Percentiles rank a stretch among this genome's conserved stretches.
Conservation (phyloP, 352 stramenopile genomes). For the Phytophthora capsici region DNA sequence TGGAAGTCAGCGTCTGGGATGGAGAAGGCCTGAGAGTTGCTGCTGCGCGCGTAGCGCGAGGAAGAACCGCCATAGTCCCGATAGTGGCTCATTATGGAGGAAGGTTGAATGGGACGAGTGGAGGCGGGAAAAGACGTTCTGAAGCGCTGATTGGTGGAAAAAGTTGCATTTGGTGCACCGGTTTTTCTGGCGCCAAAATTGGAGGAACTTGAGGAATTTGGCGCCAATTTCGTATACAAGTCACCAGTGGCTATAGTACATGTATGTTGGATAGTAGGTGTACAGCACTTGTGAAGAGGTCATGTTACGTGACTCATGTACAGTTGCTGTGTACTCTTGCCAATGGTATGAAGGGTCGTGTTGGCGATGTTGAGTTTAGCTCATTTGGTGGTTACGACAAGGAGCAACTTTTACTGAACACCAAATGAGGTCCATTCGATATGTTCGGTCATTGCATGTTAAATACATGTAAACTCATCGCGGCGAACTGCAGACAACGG, state of each 20-base stretch:
- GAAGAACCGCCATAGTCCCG: slow-evolving; percentile 29
- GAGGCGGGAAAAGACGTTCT: slow-evolving; percentile 1
- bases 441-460: slow-evolving; percentile 15
- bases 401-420: slow-evolving; percentile 9
- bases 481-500: not conserved
- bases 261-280: too few relatives aligned
- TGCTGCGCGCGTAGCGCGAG: slow-evolving; percentile 27
- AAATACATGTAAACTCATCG: too few relatives aligned
- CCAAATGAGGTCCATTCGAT: slow-evolving; percentile 5
- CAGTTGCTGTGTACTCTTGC: too few relatives aligned
- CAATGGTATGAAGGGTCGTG: too few relatives aligned
- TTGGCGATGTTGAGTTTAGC: not conserved
- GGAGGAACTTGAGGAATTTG: not conserved
- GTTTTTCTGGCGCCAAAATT: not conserved
- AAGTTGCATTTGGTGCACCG: not conserved
- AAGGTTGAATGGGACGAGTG: slow-evolving; percentile 8
- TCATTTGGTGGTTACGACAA: not conserved
- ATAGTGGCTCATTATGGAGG: slow-evolving; percentile 21
- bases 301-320: too few relatives aligned
- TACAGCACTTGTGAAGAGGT: too few relatives aligned
- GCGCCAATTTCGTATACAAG: too few relatives aligned
- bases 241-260: too few relatives aligned
- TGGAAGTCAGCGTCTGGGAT: slow-evolving; percentile 69
- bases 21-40: slow-evolving; percentile 42
- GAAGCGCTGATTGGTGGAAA: slow-evolving; percentile 11